Conservation (phyloP, 768 basidiomycete species). For the Serendipita sp. region DNA sequence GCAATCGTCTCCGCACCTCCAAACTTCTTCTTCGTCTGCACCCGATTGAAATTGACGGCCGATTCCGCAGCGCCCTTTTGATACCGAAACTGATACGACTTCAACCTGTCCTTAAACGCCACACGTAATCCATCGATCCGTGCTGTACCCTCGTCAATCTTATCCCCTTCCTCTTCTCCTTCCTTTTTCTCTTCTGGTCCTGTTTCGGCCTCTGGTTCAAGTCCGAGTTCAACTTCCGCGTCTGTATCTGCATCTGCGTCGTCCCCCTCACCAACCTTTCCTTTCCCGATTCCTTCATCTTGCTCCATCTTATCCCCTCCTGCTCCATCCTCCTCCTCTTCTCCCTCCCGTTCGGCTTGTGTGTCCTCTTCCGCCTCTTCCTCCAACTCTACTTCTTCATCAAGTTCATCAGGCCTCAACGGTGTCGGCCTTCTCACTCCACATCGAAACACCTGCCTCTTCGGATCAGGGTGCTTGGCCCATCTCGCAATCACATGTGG, state of each 20-base stretch:
- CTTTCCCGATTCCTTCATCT: slow-evolving; percentile 37
- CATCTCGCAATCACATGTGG: slow-evolving; percentile 62
- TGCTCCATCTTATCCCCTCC: neutral
- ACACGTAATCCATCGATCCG: slow-evolving; percentile 56
- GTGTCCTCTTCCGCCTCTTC: neutral
- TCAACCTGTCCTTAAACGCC: slow-evolving; percentile 60
- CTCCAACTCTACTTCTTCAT: neutral
- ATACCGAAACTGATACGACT: slow-evolving; percentile 6
- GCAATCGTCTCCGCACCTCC: slow-evolving; percentile 74
- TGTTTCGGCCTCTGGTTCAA: neutral
- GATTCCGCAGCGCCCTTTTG: slow-evolving; percentile 20
- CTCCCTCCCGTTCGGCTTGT: neutral
- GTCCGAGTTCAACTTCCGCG: neutral
- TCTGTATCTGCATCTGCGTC: neutral
- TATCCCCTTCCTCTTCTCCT: neutral
- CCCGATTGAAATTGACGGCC: slow-evolving; percentile 32
- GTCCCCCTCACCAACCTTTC: neutral
- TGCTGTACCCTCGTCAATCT: slow-evolving; percentile 41
- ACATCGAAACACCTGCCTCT: slow-evolving; percentile 29
- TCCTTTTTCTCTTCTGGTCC: neutral
- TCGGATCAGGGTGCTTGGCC: slow-evolving; percentile 23
- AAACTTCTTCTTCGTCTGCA: slow-evolving; percentile 73
- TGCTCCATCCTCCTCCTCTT: neutral
- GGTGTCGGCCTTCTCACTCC: slow-evolving; percentile 48
- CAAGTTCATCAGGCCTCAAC: slow-evolving; percentile 47